These are phyloP conservation scores for Annulohypoxylon moriforme DNA, from an alignment of 495 filamentous ascomycete genomes.

Conservation along the genomic window DNA sequence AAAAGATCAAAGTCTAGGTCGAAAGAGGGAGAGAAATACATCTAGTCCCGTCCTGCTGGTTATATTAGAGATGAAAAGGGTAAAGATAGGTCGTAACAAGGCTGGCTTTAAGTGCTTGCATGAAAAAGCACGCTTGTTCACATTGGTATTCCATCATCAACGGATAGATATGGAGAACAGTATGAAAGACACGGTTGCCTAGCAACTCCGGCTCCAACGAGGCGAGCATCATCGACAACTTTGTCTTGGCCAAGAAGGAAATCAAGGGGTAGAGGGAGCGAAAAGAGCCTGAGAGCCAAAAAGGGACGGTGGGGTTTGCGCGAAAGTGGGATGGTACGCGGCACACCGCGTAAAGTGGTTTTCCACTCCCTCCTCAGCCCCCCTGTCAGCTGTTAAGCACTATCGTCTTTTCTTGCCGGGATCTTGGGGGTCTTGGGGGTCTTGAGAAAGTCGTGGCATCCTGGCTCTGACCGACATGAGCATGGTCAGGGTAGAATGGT, in stretches of 20 bases:
- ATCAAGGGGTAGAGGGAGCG: constrained; percentile 32
- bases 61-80: constrained; percentile 32
- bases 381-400: constrained; percentile 28
- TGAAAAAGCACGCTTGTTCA: constrained; percentile 45
- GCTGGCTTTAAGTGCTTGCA: constrained; percentile 52
- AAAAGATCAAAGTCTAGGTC: constrained; percentile 35
- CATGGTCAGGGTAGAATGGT: constrained; percentile 3
- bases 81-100: constrained; percentile 31
- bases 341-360: constrained; percentile 53
- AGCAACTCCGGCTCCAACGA: constrained; percentile 48
- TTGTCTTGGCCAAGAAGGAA: constrained; percentile 43
- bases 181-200: constrained; percentile 50
- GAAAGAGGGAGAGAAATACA: constrained; percentile 39
- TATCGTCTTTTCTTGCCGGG: constrained; percentile 15
- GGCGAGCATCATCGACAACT: constrained; percentile 30
- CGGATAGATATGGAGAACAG: constrained; percentile 30
- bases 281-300: neutral
- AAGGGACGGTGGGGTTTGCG: constrained; percentile 37
- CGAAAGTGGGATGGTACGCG: constrained; percentile 50
- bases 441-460: constrained; percentile 6
- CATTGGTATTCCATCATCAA: constrained; percentile 6
- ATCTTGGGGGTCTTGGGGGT: constrained; percentile 3
- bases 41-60: constrained; percentile 20
- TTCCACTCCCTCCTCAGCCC: too few species aligned
- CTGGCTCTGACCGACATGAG: constrained; percentile 11